A percentile compares a stretch with the other conserved stretches of the same genome.
phyloP scores from a whole-genome alignment of 1,284 basidiomycete species.

The Sporisorium scitamineum region DNA sequence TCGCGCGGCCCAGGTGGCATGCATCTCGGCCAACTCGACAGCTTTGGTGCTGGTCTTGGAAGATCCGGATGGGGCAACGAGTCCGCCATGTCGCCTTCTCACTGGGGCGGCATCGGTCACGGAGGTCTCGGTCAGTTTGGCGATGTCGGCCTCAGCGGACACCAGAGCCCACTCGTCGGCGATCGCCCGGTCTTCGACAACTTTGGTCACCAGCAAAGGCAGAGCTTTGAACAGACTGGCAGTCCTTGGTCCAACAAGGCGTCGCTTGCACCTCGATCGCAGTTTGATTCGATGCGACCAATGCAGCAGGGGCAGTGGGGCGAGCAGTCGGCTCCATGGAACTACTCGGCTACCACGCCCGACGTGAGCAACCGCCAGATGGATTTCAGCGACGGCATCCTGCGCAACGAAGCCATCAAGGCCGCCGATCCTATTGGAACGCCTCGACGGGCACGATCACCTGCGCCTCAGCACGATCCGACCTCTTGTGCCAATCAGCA shows the following conservation, averaged over 20 bases:
- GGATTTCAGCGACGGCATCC: conserved; percentile 35
- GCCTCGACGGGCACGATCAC: conserved; percentile 46
- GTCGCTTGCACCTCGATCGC: conserved; percentile 36
- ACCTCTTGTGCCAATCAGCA: conserved; percentile 10
- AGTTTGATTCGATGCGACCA: conserved; percentile 32
- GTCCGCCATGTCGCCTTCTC: conserved; percentile 33
- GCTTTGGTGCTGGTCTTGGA: conserved; percentile 32
- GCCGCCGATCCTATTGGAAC: conserved; percentile 50
- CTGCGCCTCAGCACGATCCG: conserved; percentile 34
- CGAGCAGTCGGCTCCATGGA: conserved; percentile 41
- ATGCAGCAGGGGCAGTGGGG: conserved; percentile 46
- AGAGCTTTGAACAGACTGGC: conserved; percentile 29
- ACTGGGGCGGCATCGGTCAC: conserved; percentile 43
- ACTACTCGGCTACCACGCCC: conserved; percentile 33
- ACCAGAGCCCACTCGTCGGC: conserved; percentile 35
- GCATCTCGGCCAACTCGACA: conserved; percentile 40
- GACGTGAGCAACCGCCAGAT: conserved; percentile 39
- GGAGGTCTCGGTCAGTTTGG: conserved; percentile 41
- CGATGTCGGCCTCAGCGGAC: conserved; percentile 34
- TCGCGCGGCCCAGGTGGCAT: conserved; percentile 36
- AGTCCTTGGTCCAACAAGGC: conserved; percentile 47
- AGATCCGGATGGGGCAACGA: conserved; percentile 39
- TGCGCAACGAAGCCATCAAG: conserved; percentile 41
- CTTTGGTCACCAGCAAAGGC: conserved; percentile 31
- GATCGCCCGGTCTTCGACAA: conserved; percentile 41